These are phyloP conservation scores for Ehretia macrophylla DNA, from an alignment of 257 asterid genomes.

Conservation along the genomic window DNA sequence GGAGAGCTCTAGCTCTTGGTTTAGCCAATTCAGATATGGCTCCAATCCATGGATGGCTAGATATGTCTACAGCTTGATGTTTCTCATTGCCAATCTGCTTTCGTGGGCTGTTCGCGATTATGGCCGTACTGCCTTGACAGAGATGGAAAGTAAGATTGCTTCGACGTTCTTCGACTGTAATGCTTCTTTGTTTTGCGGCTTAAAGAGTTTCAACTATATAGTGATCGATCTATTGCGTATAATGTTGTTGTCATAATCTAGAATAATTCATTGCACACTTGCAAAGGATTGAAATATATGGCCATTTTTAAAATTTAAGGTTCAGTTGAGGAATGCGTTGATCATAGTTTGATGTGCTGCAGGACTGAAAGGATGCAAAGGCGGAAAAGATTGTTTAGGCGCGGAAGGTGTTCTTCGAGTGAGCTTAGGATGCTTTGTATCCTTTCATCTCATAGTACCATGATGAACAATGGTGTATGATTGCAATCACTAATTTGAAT, in stretches of 20 bases:
- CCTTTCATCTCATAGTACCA: constrained; percentile 17
- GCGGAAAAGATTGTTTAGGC: constrained; percentile 45
- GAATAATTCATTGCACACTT: too few relatives aligned
- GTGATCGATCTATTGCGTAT: too few relatives aligned
- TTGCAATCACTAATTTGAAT: not conserved
- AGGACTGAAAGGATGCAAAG: constrained; percentile 48
- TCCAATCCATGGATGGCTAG: constrained; percentile 63
- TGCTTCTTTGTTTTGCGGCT: not conserved
- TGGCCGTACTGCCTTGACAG: constrained; percentile 31
- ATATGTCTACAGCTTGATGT: constrained; percentile 42
- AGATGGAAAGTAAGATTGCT: constrained; percentile 36
- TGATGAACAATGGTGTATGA: not conserved
- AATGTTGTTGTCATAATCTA: too few relatives aligned
- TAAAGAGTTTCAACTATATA: too few relatives aligned
- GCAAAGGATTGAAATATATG: too few relatives aligned
- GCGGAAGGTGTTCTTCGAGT: constrained; percentile 53
- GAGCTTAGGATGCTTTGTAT: constrained; percentile 54
- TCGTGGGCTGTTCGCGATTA: constrained; percentile 60
- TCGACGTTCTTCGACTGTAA: not conserved
- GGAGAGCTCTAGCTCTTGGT: constrained; percentile 48
- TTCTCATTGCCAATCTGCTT: constrained; percentile 38
- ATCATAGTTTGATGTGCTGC: constrained; percentile 8
- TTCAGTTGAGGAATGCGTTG: not conserved
- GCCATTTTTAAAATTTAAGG: too few relatives aligned
- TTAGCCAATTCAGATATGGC: constrained; percentile 42